Percentiles rank a stretch among this genome's conserved stretches.
These are phyloP conservation scores for Gaultheria prostrata DNA, from an alignment of 148 eudicot genomes.

Conservation along the genomic window DNA sequence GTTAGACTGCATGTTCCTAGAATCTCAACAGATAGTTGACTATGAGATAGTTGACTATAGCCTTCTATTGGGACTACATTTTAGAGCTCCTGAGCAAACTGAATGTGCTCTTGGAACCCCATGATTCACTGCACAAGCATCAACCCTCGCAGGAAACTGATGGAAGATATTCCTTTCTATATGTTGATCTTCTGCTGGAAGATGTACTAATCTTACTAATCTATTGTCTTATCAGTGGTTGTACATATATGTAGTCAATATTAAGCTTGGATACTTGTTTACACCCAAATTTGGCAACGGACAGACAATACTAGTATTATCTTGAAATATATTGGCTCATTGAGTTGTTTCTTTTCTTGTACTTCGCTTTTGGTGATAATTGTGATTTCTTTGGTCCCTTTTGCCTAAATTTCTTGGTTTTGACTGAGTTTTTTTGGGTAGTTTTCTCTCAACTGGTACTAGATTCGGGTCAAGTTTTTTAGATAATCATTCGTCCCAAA, in stretches of 20 bases:
- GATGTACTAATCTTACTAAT: not conserved
- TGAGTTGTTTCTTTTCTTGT: not conserved
- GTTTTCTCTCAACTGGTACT: too few species aligned
- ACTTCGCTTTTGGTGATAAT: not conserved
- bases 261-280: not conserved
- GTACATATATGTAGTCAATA: not conserved
- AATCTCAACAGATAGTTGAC: constrained; percentile 79
- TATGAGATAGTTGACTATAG: too few species aligned
- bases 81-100: constrained; percentile 92
- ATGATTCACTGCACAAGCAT: constrained; percentile 32
- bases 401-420: too few species aligned
- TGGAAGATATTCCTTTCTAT: constrained; percentile 26
- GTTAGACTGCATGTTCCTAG: constrained; percentile 73
- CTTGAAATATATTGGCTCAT: not conserved
- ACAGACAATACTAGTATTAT: too few species aligned
- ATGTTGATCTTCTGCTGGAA: constrained; percentile 11
- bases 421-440: too few species aligned
- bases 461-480: too few species aligned
- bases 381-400: not conserved
- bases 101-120: constrained; percentile 51
- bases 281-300: too few species aligned
- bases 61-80: constrained; percentile 84
- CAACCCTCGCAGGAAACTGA: constrained; percentile 38
- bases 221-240: not conserved
- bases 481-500: too few species aligned